phyloP scores from a whole-genome alignment of 2,329 filamentous ascomycete genomes.

The Xylaria sp. region DNA sequence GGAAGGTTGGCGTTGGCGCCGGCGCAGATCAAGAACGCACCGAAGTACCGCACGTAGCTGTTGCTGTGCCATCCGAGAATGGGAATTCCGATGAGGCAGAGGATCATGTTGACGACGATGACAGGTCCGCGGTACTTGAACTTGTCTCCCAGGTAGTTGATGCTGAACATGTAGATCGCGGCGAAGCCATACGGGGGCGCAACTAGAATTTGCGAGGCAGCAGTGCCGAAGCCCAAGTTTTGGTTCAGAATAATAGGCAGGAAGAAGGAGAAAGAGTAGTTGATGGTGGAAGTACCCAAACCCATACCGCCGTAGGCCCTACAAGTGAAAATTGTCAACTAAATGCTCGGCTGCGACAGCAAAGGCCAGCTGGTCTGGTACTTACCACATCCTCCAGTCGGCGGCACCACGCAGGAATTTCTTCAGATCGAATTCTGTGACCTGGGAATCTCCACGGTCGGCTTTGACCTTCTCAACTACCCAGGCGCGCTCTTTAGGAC shows the following conservation, averaged over 20 bases:
- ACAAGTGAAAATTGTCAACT: slow-evolving; percentile 59
- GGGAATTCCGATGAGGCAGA: slow-evolving; percentile 75
- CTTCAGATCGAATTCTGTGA: slow-evolving; percentile 57
- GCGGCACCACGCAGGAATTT: slow-evolving; percentile 52
- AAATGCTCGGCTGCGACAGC: not conserved
- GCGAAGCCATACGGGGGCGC: slow-evolving; percentile 76
- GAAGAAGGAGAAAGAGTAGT: slow-evolving; percentile 83
- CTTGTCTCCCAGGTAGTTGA: slow-evolving; percentile 74
- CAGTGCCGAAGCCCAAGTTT: slow-evolving; percentile 73
- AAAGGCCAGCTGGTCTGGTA: not conserved
- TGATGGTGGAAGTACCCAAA: slow-evolving; percentile 75
- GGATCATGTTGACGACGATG: slow-evolving; percentile 71
- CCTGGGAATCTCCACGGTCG: slow-evolving; percentile 60
- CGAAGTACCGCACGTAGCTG: slow-evolving; percentile 73
- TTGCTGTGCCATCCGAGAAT: slow-evolving; percentile 75
- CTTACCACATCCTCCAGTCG: slow-evolving; percentile 59
- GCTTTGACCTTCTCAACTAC: slow-evolving; percentile 55
- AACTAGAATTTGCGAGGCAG: slow-evolving; percentile 74
- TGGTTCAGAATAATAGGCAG: slow-evolving; percentile 77
- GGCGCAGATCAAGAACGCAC: slow-evolving; percentile 78
- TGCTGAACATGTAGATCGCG: slow-evolving; percentile 69
- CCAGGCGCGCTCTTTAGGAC: slow-evolving; percentile 52
- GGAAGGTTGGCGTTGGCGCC: slow-evolving; percentile 84
- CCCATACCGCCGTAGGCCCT: slow-evolving; percentile 72
- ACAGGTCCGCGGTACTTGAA: slow-evolving; percentile 74